Conservation (phyloP, 768 basidiomycete species). For the Termitomyces sp. region DNA sequence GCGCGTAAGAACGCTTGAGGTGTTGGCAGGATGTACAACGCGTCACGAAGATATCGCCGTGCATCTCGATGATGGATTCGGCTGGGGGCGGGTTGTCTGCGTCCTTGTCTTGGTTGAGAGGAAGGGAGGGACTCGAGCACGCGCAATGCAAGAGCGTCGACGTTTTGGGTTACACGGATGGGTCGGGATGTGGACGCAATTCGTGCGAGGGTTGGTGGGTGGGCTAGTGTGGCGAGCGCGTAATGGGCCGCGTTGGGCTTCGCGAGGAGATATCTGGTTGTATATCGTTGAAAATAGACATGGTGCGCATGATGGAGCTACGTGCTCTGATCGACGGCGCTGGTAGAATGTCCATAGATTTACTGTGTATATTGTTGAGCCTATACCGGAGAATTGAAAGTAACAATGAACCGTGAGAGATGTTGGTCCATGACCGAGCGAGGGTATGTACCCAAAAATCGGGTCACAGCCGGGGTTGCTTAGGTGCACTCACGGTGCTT, state of each 20-base stretch:
- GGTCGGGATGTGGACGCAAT: constrained; percentile 26
- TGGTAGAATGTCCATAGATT: constrained; percentile 47
- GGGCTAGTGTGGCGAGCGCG: constrained; percentile 34
- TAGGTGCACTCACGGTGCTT: too few species aligned
- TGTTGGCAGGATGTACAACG: constrained; percentile 32
- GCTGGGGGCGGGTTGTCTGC: neutral
- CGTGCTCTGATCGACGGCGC: constrained; percentile 36
- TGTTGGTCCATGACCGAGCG: too few species aligned
- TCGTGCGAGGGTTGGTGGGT: constrained; percentile 23
- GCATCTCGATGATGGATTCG: constrained; percentile 40
- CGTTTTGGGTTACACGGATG: constrained; percentile 43
- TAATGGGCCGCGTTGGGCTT: constrained; percentile 43
- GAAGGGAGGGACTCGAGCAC: constrained; percentile 18
- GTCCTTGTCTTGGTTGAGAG: neutral
- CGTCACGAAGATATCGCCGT: constrained; percentile 43
- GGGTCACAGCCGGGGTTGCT: too few species aligned
- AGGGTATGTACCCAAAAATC: too few species aligned
- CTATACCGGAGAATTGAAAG: too few species aligned
- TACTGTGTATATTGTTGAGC: too few species aligned
- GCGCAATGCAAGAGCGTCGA: constrained; percentile 39
- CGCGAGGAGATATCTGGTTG: constrained; percentile 27
- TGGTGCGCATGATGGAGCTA: neutral
- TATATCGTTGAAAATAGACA: neutral
- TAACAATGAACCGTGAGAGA: too few species aligned
- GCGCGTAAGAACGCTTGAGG: constrained; percentile 22